Evolutionary conservation across 2,329 filamentous ascomycete species (phyloP), one percentile per base, ranked within the genome.

Genomic region (Aspergillus texensis): DNA sequence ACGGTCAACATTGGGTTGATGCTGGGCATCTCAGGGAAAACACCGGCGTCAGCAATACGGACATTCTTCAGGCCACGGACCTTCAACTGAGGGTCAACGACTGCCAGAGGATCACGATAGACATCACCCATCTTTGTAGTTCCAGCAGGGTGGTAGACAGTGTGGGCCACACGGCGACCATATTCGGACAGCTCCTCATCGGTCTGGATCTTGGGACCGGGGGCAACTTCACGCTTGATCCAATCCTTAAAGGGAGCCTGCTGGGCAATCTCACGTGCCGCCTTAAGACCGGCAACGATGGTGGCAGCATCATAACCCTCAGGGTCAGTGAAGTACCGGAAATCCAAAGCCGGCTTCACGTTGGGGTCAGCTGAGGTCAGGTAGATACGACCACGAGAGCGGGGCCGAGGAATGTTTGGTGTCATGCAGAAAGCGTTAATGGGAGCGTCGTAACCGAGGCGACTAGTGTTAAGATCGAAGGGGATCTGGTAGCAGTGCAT

Each of bases 401-500:
- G 89, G 32, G 92, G 90, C 28, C 92, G 91, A 39, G 91, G 92
- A 72, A 96, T 95, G 82, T 96, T 95, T 72, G 92, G 92, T 19
- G 92, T 95, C 90, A 95, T 95, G 86, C 92, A 95, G 83, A 96
- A 96, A 58, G 92, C 92, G 72, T 94, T 90, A 65, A 89, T 82
- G 56, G 87, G 87, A 46, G 82, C 82, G 71, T 89, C 87, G 77
- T 89, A 96, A 69, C 93, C 93, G 12, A 97, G 85, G 46, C 91
- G 89, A 61, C 85, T 82, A 1, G 93, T 97, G 85, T 96, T 96
- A 70, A 93, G 87, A 66, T 89, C 91, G 81, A 96, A 96, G 60
- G 93, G 93, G 70, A 96, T 96, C 80, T 96, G 93, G 83, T 96
- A 96, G 86, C 93, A 96, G 82, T 96, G 93, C 91, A 95, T 95